Percentiles rank a stretch among this genome's conserved stretches.
Evolutionary conservation across 1,284 basidiomycete species (phyloP).

Genomic region (Coniferiporia sulphurascens): DNA sequence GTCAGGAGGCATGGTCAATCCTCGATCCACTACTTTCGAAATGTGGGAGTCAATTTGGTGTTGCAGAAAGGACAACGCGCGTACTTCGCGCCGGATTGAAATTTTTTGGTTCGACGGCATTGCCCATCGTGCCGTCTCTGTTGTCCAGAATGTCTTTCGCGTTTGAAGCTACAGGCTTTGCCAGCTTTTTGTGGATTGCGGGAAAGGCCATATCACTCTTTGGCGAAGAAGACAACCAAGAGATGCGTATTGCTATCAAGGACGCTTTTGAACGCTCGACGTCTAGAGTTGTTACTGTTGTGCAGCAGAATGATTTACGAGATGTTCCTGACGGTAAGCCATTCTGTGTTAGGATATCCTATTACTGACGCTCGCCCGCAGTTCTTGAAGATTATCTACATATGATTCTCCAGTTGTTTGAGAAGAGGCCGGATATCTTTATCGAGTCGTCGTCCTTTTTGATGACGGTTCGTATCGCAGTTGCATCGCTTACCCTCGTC

Average conservation of each 20-base stretch:
- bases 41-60: conserved; percentile 74
- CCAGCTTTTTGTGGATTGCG: conserved; percentile 93
- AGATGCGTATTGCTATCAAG: conserved; percentile 52
- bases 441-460: conserved; percentile 76
- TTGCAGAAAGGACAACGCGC: conserved; percentile 85
- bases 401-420: conserved; percentile 68
- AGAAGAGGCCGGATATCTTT: conserved; percentile 69
- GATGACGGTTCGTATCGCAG: conserved; percentile 66
- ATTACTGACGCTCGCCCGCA: conserved; percentile 30
- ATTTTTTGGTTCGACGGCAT: conserved; percentile 72
- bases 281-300: conserved; percentile 57
- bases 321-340: conserved; percentile 78
- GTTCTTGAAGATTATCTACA: conserved; percentile 96
- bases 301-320: conserved; percentile 62
- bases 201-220: conserved; percentile 79
- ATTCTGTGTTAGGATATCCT: not conserved
- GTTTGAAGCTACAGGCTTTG: conserved; percentile 80
- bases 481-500: conserved; percentile 76
- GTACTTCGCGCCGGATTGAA: conserved; percentile 80
- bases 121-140: conserved; percentile 67
- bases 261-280: conserved; percentile 75
- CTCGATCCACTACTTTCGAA: conserved; percentile 79
- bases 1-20: conserved; percentile 78
- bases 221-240: conserved; percentile 54
- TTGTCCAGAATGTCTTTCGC: conserved; percentile 70